Base-by-base conservation (phyloP, 306 rosid species). In the Cucumis melo region DNA sequence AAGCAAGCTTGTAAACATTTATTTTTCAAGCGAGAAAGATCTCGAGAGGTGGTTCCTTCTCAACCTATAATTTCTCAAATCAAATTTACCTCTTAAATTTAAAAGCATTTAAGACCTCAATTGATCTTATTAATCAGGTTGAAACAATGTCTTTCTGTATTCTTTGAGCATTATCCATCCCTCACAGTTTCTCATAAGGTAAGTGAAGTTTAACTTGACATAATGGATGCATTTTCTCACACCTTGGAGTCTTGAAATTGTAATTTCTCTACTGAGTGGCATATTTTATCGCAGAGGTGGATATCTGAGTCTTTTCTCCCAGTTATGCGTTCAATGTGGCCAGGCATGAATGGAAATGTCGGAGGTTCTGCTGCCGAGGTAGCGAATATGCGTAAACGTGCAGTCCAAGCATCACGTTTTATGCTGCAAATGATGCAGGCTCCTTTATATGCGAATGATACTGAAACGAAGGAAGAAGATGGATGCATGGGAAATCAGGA, bases 381-480 rank as follows among this genome's bases (percentile, higher is more conserved):
- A 74, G 88, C 92, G 75, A 91, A 87, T 81, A 83, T 90, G 92
- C 97, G 93, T 48, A 94, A 94, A 85, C 91, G 88, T 80, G 97
- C 90, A 27, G 95, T 94, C 80, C 97, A 87, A 84, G 99, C 96
- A 82, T 92, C 97, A 53, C 95, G 92, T 32, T 94, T 92, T 80
- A 92, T 94, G 97, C 85, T 94, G 86, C 96, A 94, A 85, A 91
- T 94, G 97, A 83, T 92, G 87, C 95, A 89, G 86, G 85, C 84
- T 77, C 93, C 96, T 42, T 84, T 90, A 19, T 92, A 87, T 65
- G 76, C 60, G 73, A 87, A 80, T 77, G 89, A 87, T 77, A 75
- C 84, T 78, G 88, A 84, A 78, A 84, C 62, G 38, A 90, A 67
- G 64, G 72, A 87, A 81, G 89, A 59, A 84, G 85, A 77, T 79